Evolutionary conservation across 2,329 filamentous ascomycete species (phyloP), one percentile per base, ranked within the genome.

Genomic region (Grosmannia penicillata): DNA sequence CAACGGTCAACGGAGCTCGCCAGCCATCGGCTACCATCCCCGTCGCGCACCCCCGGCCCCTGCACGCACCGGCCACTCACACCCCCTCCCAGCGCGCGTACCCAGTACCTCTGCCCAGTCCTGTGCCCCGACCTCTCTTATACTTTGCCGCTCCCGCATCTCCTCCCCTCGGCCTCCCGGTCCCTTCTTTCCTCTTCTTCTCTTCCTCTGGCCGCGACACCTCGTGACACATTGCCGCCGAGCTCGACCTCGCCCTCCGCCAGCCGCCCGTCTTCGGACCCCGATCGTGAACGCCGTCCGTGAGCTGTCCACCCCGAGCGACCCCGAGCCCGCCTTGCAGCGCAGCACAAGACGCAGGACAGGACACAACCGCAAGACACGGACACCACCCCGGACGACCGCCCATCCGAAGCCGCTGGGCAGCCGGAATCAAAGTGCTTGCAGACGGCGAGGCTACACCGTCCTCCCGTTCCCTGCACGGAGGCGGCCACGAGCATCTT

Each of bases 61-160:
- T 22, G 10, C 26, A 11, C 23, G n/a, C n/a, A 18, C 24, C 11
- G n/a, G 21, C 27, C 19, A 18, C 22, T 36, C 19, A 17, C 17
- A 10, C 34, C 34, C 13, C 21, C 17, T 36, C 26, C 23, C 34
- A 15, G 37, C 29, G 25, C 37, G 18, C 31, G 23, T 39, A 32
- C 29, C 26, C 19, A 25, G n/a, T n/a, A n/a, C n/a, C n/a, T n/a
- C n/a, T n/a, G n/a, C n/a, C n/a, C n/a, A n/a, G n/a, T n/a, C n/a
- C n/a, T n/a, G n/a, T n/a, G n/a, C n/a, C n/a, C n/a, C n/a, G 37
- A 5, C 29, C 29, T 38, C 37, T 39, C 18, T 39, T 39, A 39
- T 39, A 39, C 37, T 34, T 50, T 55, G 51, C 53, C 53, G 54
- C 53, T 49, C 50, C 51, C 51, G 48, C 51, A 52, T 51, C 49